A percentile compares a stretch with the other conserved stretches of the same genome.
These are phyloP conservation scores for Talaromyces pinophilus DNA, from an alignment of 2,329 filamentous ascomycete genomes.

Conservation along the genomic window DNA sequence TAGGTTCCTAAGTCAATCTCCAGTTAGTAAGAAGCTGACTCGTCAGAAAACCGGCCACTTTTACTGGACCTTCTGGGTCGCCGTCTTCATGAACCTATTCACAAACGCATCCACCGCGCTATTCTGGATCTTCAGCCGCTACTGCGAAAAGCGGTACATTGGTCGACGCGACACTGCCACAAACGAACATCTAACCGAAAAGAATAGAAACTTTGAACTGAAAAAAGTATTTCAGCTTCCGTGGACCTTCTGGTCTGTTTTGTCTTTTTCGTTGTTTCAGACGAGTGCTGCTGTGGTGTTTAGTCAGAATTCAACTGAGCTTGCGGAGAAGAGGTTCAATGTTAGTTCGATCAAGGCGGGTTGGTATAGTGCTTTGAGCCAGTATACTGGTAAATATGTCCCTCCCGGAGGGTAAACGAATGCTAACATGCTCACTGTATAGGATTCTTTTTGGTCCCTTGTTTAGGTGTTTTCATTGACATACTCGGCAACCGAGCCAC, in stretches of 20 bases:
- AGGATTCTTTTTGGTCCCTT: constrained; percentile 59
- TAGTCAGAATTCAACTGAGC: constrained; percentile 60
- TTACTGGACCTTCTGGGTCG: constrained; percentile 63
- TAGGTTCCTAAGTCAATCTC: constrained; percentile 20
- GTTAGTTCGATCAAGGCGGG: constrained; percentile 58
- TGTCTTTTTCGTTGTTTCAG: constrained; percentile 60
- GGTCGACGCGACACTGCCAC: constrained; percentile 58
- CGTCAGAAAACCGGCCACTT: constrained; percentile 58
- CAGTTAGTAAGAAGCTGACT: not conserved
- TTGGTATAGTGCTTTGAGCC: constrained; percentile 58
- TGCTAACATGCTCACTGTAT: not conserved
- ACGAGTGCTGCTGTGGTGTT: constrained; percentile 60
- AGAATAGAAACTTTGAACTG: constrained; percentile 59
- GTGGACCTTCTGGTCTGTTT: constrained; percentile 61
- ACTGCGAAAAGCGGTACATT: constrained; percentile 51
- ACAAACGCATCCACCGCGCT: constrained; percentile 57
- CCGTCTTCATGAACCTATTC: constrained; percentile 67
- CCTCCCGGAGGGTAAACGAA: not conserved
- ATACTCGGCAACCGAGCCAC: constrained; percentile 55
- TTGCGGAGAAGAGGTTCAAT: constrained; percentile 61
- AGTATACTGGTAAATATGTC: constrained; percentile 22
- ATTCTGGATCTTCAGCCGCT: constrained; percentile 60
- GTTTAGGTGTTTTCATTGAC: constrained; percentile 59
- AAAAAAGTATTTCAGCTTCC: constrained; percentile 59
- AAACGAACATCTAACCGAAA: constrained; percentile 61